Base-by-base conservation (phyloP, 495 filamentous ascomycete species). In the Penicillium cinerascens region DNA sequence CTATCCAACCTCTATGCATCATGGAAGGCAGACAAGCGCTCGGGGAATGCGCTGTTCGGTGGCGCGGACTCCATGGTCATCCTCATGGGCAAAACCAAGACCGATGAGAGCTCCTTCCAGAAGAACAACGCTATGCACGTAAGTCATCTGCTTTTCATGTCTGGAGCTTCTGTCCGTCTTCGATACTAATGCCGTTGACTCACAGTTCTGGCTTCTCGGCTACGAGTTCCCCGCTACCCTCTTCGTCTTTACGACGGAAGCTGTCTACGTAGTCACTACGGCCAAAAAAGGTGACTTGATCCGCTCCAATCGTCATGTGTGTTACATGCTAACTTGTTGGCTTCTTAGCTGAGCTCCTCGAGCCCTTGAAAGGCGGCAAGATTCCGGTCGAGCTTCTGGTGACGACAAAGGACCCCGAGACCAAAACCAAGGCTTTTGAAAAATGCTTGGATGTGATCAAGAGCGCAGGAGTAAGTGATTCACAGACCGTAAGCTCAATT, bases 151-250 rank as follows among this genome's bases (percentile, higher is more conserved):
- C 10, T 22, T 3, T 13, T 21, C 40, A 21, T 22, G n/a, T 42
- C 39, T 4, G 27, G 7, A 13, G 29, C 29, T 33, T 33, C 29
- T 1, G 9, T 33, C 11, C 29, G 13, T 11, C 10, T 10, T 3
- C 13, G 29, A 33, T 58, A 47, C 60, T 56, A 50, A 63, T 25
- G 1, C 17, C 40, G 13, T 22, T 29, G n/a, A 9, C 22, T 4
- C 55, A 37, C 73, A 98, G 91, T 96, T 97, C 74, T 99, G 93
- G 93, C 79, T 99, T 43, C 81, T 99, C 52, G 93, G 93, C 56
- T 99, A 97, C 78, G 93, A 99, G 66, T 99, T 99, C 61, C 93
- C 93, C 39, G 90, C 93, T 13, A 97, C 93, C 0, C 78, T 97
- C 37, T 87, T 99, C 70, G 78, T 99, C 40, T 80, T 97, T 60